Evolutionary conservation across 345 rosid genomes (phyloP), one percentile per base, ranked within the genome.

Genomic region (Bruguiera parviflora): DNA sequence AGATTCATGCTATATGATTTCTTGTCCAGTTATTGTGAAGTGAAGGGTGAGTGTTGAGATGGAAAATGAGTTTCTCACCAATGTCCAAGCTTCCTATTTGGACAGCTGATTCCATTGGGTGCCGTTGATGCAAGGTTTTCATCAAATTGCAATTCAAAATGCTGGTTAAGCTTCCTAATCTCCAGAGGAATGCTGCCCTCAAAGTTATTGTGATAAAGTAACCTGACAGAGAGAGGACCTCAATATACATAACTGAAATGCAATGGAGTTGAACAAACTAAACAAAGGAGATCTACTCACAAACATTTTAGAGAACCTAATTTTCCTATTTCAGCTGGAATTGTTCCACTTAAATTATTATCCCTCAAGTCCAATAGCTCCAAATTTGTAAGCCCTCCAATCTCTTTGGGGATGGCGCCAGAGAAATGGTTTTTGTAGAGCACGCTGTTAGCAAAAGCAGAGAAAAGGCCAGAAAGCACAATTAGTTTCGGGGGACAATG

Each of bases 361-460:
- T 83, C 83, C 74, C 91, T 83, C 64, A 90, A 79, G 76, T 92
- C 98, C 83, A 90, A 79, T 16, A 87, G 29, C 74, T 88, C 84
- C 20, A 92, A 74, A 70, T 81, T 80, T 2, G 66, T 55, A 22
- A 95, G 90, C 8, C 66, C 79, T 61, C 86, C 91, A 59, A 87
- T 76, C 75, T 92, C 96, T 60, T 74, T 78, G 22, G 99, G 96
- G 66, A 95, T 86, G 32, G 69, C 52, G 49, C 92, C 98, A 57
- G 60, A 87, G 73, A 95, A 78, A 53, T 39, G 69, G 80, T 95
- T 95, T 73, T 73, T 84, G 58, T 63, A 24, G 31, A 87, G 86
- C 28, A 83, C 67, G 33, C 93, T 92, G 83, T 74, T 55, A 57
- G 61, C 51, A 21, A 69, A 73, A 58, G 64, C 33, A 20, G 52